phyloP scores from a whole-genome alignment of 2,329 filamentous ascomycete species.

The Cercospora zeina region DNA sequence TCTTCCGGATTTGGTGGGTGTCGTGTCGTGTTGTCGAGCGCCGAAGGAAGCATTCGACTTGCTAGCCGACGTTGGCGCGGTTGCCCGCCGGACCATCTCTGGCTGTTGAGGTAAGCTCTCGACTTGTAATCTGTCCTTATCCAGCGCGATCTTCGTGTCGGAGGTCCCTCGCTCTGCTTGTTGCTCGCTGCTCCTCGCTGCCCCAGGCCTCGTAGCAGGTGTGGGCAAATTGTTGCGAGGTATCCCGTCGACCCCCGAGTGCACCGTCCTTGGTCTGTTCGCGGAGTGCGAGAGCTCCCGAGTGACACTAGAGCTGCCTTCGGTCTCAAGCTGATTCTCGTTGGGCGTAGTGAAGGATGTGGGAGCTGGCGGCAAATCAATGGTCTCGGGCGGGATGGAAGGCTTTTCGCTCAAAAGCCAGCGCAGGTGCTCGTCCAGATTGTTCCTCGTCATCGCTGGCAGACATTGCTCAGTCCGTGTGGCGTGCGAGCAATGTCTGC shows the following conservation, averaged over 20 bases:
- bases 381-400: constrained; percentile 42
- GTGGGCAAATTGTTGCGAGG: background rate
- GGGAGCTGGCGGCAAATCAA: constrained; percentile 28
- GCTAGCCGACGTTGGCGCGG: constrained; percentile 46
- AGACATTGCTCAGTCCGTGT: constrained; percentile 27
- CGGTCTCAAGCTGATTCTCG: constrained; percentile 16
- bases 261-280: background rate
- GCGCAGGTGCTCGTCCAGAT: constrained; percentile 50
- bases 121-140: background rate
- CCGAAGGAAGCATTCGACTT: constrained; percentile 39
- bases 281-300: background rate
- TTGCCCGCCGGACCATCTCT: constrained; percentile 49
- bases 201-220: background rate
- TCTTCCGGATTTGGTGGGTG: constrained; percentile 20
- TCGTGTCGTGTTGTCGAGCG: constrained; percentile 11
- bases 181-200: background rate
- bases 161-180: constrained; percentile 1
- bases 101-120: background rate
- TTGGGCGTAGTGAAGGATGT: constrained; percentile 22
- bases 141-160: background rate
- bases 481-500: constrained; percentile 2
- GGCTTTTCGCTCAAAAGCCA: constrained; percentile 52
- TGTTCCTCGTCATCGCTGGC: constrained; percentile 51
- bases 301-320: background rate
- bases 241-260: background rate